These are phyloP conservation scores for Begonia peltatifolia DNA, from an alignment of 306 rosid species.

Conservation along the genomic window DNA sequence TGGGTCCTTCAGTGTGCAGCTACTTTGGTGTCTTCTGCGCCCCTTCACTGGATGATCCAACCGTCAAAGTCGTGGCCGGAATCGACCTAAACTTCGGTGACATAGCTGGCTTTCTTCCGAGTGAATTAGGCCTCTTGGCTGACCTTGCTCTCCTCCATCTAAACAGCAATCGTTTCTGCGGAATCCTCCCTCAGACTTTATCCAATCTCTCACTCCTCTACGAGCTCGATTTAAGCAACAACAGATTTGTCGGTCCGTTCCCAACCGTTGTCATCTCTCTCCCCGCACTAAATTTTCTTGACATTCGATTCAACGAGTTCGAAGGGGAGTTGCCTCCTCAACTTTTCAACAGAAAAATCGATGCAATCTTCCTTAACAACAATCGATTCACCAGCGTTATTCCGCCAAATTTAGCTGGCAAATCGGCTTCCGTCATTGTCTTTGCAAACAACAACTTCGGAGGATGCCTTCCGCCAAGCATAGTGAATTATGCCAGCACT, in stretches of 20 bases:
- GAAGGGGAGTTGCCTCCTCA: constrained; percentile 71
- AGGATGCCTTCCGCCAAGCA: constrained; percentile 56
- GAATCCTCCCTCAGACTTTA: constrained; percentile 44
- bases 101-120: constrained; percentile 77
- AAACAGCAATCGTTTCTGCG: constrained; percentile 78
- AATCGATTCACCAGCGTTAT: constrained; percentile 49
- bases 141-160: constrained; percentile 75
- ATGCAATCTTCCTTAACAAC: constrained; percentile 64
- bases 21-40: constrained; percentile 61
- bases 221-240: constrained; percentile 79
- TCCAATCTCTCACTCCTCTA: constrained; percentile 47
- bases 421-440: constrained; percentile 51
- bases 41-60: constrained; percentile 45
- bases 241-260: constrained; percentile 81
- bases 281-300: constrained; percentile 40
- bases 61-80: constrained; percentile 51
- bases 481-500: constrained; percentile 40
- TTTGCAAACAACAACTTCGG: constrained; percentile 76
- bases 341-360: constrained; percentile 43
- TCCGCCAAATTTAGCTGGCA: constrained; percentile 28
- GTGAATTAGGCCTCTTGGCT: constrained; percentile 48
- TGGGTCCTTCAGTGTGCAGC: constrained; percentile 69
- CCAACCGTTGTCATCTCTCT: constrained; percentile 59
- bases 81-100: constrained; percentile 65
- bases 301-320: constrained; percentile 67